These are phyloP conservation scores for Thraustochytrium sp. DNA, from an alignment of 352 stramenopile species.

Conservation along the genomic window DNA sequence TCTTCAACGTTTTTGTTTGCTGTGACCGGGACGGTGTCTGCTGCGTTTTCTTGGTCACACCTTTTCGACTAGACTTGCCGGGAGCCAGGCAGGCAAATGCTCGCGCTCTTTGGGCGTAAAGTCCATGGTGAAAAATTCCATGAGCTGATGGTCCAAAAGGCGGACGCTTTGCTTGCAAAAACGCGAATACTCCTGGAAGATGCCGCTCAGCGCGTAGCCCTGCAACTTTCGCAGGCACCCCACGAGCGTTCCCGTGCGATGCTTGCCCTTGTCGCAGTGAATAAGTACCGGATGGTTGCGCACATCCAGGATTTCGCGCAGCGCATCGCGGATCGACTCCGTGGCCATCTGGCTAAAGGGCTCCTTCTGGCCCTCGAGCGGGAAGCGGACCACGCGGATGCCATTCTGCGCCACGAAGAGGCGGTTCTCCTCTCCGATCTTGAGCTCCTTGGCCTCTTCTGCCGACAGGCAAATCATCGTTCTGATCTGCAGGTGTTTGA, in stretches of 20 bases:
- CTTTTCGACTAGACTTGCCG: neutral
- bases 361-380: constrained; percentile 42
- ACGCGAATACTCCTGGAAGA: constrained; percentile 40
- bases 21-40: too few relatives aligned
- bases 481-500: constrained; percentile 17
- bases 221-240: constrained; percentile 43
- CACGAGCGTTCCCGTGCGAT: constrained; percentile 36
- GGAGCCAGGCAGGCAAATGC: constrained; percentile 10
- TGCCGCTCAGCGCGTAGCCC: neutral
- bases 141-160: constrained; percentile 28
- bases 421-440: constrained; percentile 37
- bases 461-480: constrained; percentile 39
- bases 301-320: constrained; percentile 31
- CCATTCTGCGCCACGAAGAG: constrained; percentile 13
- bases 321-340: neutral
- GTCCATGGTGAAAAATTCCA: constrained; percentile 33
- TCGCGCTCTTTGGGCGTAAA: neutral
- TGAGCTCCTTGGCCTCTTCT: constrained; percentile 28
- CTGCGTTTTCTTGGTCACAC: too few relatives aligned
- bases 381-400: constrained; percentile 30
- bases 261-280: constrained; percentile 45
- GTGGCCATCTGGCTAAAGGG: neutral
- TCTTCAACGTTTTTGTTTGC: too few relatives aligned
- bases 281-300: constrained; percentile 42
- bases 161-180: constrained; percentile 31